Base-by-base conservation (phyloP, 2,329 filamentous ascomycete species). In the Fusarium clavum region DNA sequence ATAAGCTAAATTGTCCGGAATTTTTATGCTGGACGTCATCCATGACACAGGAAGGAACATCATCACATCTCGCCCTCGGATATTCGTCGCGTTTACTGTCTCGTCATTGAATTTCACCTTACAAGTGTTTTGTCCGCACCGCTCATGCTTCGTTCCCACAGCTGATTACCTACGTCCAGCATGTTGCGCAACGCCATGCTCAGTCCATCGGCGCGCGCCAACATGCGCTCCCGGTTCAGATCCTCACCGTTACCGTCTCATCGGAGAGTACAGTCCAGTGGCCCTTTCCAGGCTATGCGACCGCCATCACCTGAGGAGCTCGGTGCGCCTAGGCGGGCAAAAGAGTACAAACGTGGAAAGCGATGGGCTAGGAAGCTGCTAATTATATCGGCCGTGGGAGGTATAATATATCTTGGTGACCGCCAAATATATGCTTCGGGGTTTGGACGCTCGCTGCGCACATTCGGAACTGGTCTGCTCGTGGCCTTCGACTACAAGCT, bases 401-500 rank as follows among this genome's bases (percentile, higher is more conserved):
- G 90, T 30, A 77, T 85, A 8, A 78, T 90, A 56, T 97, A 93
- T 78, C 80, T 88, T 12, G 75, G 91, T 64, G 96, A 99, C 81
- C 87, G 81, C 16, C 87, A 91, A 70, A 85, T 92, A 76, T 97
- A 96, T 80, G 93, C 94, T 53, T 91, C 92, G 1, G 91, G 93
- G 14, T 82, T 97, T 27, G 89, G 87, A 40, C 92, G 96, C 59
- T 95, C 92, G 25, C 80, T 92, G 44, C 91, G 92, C 44, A 98
- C 96, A 0, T 97, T 98, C 79, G 86, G 87, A 43, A 89, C 89
- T 5, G 95, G 94, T 10, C 82, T 97, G 13, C 77, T 94, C 47
- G 92, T 97, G 18, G 95, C 94, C 1, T 77, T 94, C 25, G 96
- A 99, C 83, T 98, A 99, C 84, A 98, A 98, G 83, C 84, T 98